A percentile compares a stretch with the other conserved stretches of the same genome.
Evolutionary conservation across 208 protist genomes (phyloP).

Genomic region (Trypanosoma brucei): DNA sequence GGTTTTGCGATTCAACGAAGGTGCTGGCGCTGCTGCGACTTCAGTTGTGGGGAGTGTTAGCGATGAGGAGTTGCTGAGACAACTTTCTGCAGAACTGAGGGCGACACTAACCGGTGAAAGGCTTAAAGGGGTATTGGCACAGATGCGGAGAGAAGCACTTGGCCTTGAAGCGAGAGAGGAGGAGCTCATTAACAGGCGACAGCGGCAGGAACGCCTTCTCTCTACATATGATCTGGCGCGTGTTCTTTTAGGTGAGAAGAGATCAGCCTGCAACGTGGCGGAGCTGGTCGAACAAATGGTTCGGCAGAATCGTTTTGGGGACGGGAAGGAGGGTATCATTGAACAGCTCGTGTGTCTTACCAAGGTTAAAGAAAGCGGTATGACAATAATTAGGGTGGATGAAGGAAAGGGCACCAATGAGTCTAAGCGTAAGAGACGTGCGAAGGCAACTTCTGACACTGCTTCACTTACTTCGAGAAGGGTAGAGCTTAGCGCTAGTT

Average conservation of each 20-base stretch:
- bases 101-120: conserved; percentile 50
- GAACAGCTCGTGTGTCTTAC: conserved; percentile 50
- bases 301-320: conserved; percentile 53
- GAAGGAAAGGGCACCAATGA: background rate
- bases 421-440: background rate
- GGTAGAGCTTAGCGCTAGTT: too few relatives aligned
- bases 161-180: conserved; percentile 38
- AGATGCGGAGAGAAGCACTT: conserved; percentile 56
- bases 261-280: conserved; percentile 24
- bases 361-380: conserved; percentile 16
- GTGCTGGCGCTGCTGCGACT: conserved; percentile 8
- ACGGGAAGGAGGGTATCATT: conserved; percentile 30
- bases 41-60: background rate
- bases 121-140: conserved; percentile 45
- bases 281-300: conserved; percentile 43
- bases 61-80: conserved; percentile 29
- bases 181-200: conserved; percentile 38
- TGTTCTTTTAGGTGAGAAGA: conserved; percentile 41
- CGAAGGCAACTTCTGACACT: background rate
- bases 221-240: conserved; percentile 71
- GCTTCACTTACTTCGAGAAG: too few relatives aligned
- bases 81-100: conserved; percentile 66
- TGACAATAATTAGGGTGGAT: conserved; percentile 9
- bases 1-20: background rate
- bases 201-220: conserved; percentile 60